These are phyloP conservation scores for Pyrenophora seminiperda DNA, from an alignment of 2,329 filamentous ascomycete species.

Conservation along the genomic window DNA sequence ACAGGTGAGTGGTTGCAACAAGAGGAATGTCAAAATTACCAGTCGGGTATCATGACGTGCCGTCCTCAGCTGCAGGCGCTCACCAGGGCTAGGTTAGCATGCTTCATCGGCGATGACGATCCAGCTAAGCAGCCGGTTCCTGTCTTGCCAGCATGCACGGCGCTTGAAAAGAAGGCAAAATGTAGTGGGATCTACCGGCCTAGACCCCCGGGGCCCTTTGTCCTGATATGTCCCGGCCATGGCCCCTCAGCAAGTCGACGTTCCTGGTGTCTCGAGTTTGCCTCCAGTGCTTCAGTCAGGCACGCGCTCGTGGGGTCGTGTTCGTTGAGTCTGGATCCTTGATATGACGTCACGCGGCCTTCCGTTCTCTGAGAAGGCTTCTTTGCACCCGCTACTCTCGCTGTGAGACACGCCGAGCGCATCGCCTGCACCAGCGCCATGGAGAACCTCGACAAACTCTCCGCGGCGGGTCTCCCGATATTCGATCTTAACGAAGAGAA, in stretches of 20 bases:
- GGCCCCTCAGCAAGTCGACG: constrained; percentile 3
- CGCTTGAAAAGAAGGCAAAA: constrained; percentile 3
- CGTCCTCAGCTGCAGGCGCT: not conserved
- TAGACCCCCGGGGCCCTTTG: constrained; percentile 10
- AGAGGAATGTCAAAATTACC: not conserved
- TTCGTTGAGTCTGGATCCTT: not conserved
- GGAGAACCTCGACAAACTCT: constrained; percentile 40
- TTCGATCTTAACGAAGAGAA: constrained; percentile 41
- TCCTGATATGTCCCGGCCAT: constrained; percentile 1
- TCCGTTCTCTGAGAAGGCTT: constrained; percentile 9
- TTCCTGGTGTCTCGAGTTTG: not conserved
- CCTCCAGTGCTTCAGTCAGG: not conserved
- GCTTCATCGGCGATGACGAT: constrained; percentile 12
- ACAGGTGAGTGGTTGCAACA: too few species aligned
- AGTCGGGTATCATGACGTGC: not conserved
- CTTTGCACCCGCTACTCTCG: constrained; percentile 9
- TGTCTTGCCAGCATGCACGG: constrained; percentile 4
- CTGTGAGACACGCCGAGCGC: constrained; percentile 4
- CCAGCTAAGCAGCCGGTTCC: constrained; percentile 5
- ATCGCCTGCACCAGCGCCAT: constrained; percentile 9
- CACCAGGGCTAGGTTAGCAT: not conserved
- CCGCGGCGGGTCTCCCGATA: constrained; percentile 35
- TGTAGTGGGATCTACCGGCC: constrained; percentile 12
- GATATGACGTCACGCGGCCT: constrained; percentile 15
- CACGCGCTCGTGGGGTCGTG: constrained; percentile 9